phyloP scores from a whole-genome alignment of 1,284 basidiomycete genomes.

The Marasmius sp. region DNA sequence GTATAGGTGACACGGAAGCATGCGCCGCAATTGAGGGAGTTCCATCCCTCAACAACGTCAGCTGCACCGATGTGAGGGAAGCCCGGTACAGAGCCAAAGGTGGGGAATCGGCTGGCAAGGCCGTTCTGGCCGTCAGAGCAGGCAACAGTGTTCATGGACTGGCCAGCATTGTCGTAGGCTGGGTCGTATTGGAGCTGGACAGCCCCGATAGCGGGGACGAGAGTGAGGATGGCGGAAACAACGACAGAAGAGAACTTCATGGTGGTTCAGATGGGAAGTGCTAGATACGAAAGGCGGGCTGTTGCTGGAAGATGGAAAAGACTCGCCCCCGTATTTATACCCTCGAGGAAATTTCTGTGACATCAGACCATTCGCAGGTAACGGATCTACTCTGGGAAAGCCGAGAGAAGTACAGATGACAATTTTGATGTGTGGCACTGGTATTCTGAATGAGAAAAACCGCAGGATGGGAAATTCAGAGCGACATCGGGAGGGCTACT shows the following conservation, averaged over 20 bases:
- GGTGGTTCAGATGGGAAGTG: neutral
- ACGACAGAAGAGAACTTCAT: slow-evolving; percentile 18
- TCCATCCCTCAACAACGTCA: slow-evolving; percentile 38
- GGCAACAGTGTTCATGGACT: slow-evolving; percentile 37
- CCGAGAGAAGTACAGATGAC: neutral
- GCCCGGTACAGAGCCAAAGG: slow-evolving; percentile 44
- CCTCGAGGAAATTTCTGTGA: neutral
- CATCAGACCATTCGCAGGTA: neutral
- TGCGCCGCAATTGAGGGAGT: slow-evolving; percentile 43
- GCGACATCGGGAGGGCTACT: neutral
- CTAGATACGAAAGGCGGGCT: neutral
- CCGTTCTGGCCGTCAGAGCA: slow-evolving; percentile 51
- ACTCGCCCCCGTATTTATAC: neutral
- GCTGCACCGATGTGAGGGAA: slow-evolving; percentile 53
- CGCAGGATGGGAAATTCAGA: neutral
- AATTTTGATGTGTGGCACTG: neutral
- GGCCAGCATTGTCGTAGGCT: slow-evolving; percentile 38
- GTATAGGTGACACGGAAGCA: slow-evolving; percentile 45
- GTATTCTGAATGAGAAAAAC: too few species aligned
- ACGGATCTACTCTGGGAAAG: neutral
- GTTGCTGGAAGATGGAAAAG: neutral
- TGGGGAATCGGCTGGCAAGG: slow-evolving; percentile 37
- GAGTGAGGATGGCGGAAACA: slow-evolving; percentile 21
- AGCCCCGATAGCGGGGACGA: slow-evolving; percentile 18
- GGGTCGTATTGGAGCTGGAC: slow-evolving; percentile 38